Percentiles rank a stretch among this genome's conserved stretches.
Conservation (phyloP, 495 filamentous ascomycete species). For the Amphirosellinia nigrospora region DNA sequence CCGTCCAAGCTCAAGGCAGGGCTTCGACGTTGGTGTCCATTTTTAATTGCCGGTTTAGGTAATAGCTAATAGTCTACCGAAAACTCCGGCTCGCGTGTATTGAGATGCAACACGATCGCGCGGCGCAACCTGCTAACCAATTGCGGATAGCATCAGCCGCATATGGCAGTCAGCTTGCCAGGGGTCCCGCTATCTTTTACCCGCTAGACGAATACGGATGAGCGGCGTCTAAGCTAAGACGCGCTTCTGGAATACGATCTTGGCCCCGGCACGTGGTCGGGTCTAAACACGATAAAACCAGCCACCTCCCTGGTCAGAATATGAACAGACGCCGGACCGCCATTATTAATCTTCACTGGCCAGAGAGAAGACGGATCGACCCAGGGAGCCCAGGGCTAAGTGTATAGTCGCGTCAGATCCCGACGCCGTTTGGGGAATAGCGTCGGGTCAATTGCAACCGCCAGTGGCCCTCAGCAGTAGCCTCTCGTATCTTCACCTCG, state of each 20-base stretch:
- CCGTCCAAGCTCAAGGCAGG: neutral
- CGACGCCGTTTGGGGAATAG: conserved; percentile 11
- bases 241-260: conserved; percentile 14
- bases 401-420: conserved; percentile 7
- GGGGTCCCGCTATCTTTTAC: neutral
- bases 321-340: neutral
- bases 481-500: conserved; percentile 16
- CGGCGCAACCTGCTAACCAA: neutral
- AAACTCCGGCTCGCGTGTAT: neutral
- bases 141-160: conserved; percentile 3
- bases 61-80: neutral
- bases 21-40: neutral
- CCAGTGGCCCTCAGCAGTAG: conserved; percentile 4
- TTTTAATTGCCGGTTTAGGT: neutral
- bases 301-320: neutral
- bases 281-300: conserved; percentile 20
- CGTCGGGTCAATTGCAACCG: neutral
- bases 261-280: conserved; percentile 3
- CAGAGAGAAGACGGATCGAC: neutral
- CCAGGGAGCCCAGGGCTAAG: neutral
- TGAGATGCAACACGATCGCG: conserved; percentile 10
- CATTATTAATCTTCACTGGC: neutral
- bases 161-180: conserved; percentile 1
- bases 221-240: conserved; percentile 16
- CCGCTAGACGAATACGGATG: conserved; percentile 21